Evolutionary conservation across 164 flowering plant species (phyloP), one percentile per base, ranked within the genome.

Genomic region (Cinnamomum chago): DNA sequence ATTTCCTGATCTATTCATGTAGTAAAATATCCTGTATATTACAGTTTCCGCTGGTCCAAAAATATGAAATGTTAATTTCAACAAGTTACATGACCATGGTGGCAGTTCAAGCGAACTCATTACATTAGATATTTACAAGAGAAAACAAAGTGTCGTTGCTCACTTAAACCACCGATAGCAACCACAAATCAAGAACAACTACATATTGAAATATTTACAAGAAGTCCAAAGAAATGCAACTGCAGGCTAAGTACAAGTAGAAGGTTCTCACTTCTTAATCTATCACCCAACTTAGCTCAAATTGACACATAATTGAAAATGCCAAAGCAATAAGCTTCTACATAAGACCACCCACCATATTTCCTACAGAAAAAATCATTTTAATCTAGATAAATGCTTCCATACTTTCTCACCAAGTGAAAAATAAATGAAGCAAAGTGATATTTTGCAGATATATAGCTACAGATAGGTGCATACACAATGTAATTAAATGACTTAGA

Each of bases 11-110:
- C 94, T 91, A 89, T 96, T 96, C 66, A 92, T 76, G 80, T 91
- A 84, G 85, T 91, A 94, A 84, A 88, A 96, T 82, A 96, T 94
- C 86, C 99, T 88, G 89, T 94, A 91, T 86, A 94, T 87, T 50
- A 96, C 99, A 79, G 99, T 96, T 86, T 96, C 99, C 79, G 97
- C 99, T 95, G 97, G 76, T 47, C 62, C 80, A 66, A 55, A 47
- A 66, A 28, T 76, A 83, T 71, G 58, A 74, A 66, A 50, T 73
- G 77, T 79, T 33, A 76, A 67, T 20, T 24, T 30, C 35, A 30
- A 58, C 18, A 47, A 67, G 25, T 47, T 65, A 66, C 62, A 72
- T 67, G 60, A 27, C 62, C 30, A 52, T 13, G 18, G 4, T 52
- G 2, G 58, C 20, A 52, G 58, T 52, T 52, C 14, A 17, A 52